A percentile compares a stretch with the other conserved stretches of the same genome.
These are phyloP conservation scores for Phlebiopsis flavidoalba DNA, from an alignment of 768 basidiomycete genomes.

Conservation along the genomic window DNA sequence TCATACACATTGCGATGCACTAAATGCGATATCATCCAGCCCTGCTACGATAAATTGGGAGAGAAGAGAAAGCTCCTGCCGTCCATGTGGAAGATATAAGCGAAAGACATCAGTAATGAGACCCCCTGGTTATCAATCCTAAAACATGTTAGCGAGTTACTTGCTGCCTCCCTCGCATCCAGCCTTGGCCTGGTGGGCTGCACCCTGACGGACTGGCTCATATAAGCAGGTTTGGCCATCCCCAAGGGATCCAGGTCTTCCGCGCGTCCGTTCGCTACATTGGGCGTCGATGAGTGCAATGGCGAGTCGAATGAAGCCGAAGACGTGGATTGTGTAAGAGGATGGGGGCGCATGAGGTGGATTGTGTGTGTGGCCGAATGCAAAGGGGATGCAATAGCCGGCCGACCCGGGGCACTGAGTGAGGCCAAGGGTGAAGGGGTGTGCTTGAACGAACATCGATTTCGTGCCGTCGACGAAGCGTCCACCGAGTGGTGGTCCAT, in stretches of 20 bases:
- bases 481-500: slow-evolving; percentile 55
- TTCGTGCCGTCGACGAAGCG: slow-evolving; percentile 70
- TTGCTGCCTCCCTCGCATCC: slow-evolving; percentile 83
- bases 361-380: slow-evolving; percentile 8
- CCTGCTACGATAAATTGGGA: too few species aligned
- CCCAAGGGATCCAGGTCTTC: slow-evolving; percentile 58
- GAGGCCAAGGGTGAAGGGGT: slow-evolving; percentile 29
- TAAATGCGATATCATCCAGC: too few species aligned
- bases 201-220: slow-evolving; percentile 71
- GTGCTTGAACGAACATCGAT: slow-evolving; percentile 72
- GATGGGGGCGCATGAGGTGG: slow-evolving; percentile 8
- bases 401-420: slow-evolving; percentile 6
- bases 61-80: too few species aligned
- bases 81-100: too few species aligned
- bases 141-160: slow-evolving; percentile 89
- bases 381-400: slow-evolving; percentile 15
- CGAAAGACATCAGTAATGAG: too few species aligned
- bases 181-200: slow-evolving; percentile 68
- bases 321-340: slow-evolving; percentile 13
- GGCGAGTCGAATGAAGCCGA: slow-evolving; percentile 1
- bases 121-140: slow-evolving; percentile 4
- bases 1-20: background rate
- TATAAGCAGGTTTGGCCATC: slow-evolving; percentile 50
- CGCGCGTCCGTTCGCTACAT: slow-evolving; percentile 4
- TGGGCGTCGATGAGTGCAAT: background rate